These are phyloP conservation scores for Amanita inopinata DNA, from an alignment of 768 basidiomycete species.

Conservation along the genomic window DNA sequence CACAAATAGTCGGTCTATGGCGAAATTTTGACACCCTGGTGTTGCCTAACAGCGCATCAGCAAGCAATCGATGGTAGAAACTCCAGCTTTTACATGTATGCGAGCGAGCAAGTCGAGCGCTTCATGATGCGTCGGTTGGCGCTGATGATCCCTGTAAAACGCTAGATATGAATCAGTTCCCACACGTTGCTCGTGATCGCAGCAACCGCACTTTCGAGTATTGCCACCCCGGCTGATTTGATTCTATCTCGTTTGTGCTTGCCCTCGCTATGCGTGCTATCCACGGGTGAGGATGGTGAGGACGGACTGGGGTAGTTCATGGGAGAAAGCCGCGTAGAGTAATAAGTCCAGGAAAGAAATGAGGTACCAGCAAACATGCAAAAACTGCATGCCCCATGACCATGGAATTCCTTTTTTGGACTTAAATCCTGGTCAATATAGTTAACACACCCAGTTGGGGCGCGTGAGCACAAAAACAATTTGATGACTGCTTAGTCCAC, in stretches of 20 bases:
- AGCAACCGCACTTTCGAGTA: conserved; percentile 12
- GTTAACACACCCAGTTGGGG: too few species aligned
- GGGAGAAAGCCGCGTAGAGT: too few species aligned
- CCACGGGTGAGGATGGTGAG: conserved; percentile 11
- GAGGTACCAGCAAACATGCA: background rate
- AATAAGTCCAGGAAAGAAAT: background rate
- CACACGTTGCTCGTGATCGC: too few species aligned
- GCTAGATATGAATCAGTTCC: too few species aligned
- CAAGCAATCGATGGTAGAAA: background rate
- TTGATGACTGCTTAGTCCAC: too few species aligned
- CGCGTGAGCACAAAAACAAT: too few species aligned
- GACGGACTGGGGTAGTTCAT: too few species aligned
- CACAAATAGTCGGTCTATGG: background rate
- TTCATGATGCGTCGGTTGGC: background rate
- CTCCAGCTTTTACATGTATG: background rate
- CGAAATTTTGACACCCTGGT: conserved; percentile 14
- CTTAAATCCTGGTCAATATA: too few species aligned
- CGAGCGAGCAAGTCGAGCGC: background rate
- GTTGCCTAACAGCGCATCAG: conserved; percentile 8
- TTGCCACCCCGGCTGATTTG: background rate
- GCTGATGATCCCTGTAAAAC: background rate
- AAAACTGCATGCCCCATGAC: background rate
- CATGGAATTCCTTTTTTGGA: too few species aligned
- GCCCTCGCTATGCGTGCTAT: background rate
- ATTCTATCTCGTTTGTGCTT: background rate